phyloP scores from a whole-genome alignment of 371 early-diverging fungal genomes.

The Mucor circinelloides region DNA sequence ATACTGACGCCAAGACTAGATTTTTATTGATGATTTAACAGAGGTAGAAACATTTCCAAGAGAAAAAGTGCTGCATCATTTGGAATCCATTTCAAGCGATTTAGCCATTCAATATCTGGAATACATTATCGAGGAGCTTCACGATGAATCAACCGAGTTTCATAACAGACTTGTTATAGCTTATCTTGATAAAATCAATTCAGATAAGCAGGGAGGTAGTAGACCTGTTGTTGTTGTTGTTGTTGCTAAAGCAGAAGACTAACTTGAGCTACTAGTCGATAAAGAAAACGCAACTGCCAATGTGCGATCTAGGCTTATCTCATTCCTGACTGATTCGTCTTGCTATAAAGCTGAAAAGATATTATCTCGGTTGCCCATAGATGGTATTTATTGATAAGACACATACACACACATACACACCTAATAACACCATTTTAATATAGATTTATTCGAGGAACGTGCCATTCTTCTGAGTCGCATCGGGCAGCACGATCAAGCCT shows the following conservation, averaged over 20 bases:
- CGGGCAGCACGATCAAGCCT: constrained; percentile 85
- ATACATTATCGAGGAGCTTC: constrained; percentile 72
- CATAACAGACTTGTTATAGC: constrained; percentile 80
- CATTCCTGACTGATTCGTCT: constrained; percentile 70
- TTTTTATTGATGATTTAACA: constrained; percentile 77
- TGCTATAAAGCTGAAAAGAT: constrained; percentile 79
- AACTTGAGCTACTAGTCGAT: constrained; percentile 11
- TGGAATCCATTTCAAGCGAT: constrained; percentile 63
- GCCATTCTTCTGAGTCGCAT: constrained; percentile 83
- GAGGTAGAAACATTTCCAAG: constrained; percentile 61
- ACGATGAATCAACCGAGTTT: constrained; percentile 70
- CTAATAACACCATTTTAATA: background rate
- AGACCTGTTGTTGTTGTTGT: background rate
- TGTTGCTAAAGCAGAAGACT: background rate
- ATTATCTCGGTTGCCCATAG: constrained; percentile 74
- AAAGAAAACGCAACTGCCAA: constrained; percentile 19
- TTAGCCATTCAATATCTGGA: constrained; percentile 78
- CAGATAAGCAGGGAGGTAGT: constrained; percentile 14
- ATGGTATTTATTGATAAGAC: constrained; percentile 44
- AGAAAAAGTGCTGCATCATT: constrained; percentile 54
- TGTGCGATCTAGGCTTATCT: constrained; percentile 46
- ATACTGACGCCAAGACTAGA: constrained; percentile 34
- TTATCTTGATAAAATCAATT: constrained; percentile 62
- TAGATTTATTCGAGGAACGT: constrained; percentile 80
- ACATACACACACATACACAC: background rate